Percentiles rank a stretch among this genome's conserved stretches.
These are phyloP conservation scores for Eucalyptus dawsonii DNA, from an alignment of 345 rosid species.

Conservation along the genomic window DNA sequence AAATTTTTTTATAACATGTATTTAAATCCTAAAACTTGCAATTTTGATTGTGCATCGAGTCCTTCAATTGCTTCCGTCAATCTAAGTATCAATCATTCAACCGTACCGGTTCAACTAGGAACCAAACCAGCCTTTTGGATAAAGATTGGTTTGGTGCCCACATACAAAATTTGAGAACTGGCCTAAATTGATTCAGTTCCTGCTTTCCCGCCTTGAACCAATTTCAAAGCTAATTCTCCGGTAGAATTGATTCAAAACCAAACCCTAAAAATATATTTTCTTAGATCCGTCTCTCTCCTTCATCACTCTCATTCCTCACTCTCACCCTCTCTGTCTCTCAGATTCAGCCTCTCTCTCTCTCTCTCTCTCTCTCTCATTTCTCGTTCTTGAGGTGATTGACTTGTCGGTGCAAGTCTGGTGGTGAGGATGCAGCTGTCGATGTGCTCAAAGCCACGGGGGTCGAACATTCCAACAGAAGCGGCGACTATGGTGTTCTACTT, in stretches of 20 bases:
- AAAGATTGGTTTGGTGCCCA: not conserved
- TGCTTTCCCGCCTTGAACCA: not conserved
- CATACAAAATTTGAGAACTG: not conserved
- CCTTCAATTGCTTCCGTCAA: not conserved
- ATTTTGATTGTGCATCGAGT: not conserved
- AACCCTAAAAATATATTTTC: not conserved
- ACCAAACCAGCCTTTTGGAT: not conserved
- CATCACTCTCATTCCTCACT: not conserved
- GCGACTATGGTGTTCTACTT: conserved; percentile 60
- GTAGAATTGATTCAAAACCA: not conserved
- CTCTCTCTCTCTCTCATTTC: not conserved
- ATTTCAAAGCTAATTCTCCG: not conserved
- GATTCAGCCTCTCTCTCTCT: not conserved
- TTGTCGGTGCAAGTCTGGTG: conserved; percentile 45
- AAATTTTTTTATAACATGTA: not conserved
- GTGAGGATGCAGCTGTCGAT: conserved; percentile 50
- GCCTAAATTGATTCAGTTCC: not conserved
- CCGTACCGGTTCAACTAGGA: not conserved
- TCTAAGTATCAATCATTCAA: not conserved
- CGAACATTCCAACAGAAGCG: conserved; percentile 67
- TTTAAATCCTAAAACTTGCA: not conserved
- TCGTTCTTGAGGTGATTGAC: conserved; percentile 41
- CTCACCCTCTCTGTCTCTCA: not conserved
- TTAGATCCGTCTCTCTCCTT: not conserved
- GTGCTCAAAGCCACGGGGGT: conserved; percentile 60